Evolutionary conservation across 1,139 yeast genomes (phyloP).

Genomic region (Suhomyces guaymorum): DNA sequence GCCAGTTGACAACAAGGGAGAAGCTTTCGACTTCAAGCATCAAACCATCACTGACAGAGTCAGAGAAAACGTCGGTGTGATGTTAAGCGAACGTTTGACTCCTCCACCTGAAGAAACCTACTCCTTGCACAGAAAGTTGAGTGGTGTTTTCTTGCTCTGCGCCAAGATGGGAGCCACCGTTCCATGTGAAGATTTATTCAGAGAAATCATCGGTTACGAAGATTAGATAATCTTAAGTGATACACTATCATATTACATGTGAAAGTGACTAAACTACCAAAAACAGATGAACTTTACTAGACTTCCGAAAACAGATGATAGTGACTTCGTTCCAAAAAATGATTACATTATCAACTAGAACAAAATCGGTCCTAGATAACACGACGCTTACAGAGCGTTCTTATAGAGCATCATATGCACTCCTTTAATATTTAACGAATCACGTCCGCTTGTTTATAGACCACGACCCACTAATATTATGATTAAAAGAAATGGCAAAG

Average conservation of each 20-base stretch:
- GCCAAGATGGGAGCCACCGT: slow-evolving; percentile 82
- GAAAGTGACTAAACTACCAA: too few relatives aligned
- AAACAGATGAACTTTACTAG: too few relatives aligned
- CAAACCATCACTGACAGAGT: slow-evolving; percentile 96
- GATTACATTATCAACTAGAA: too few relatives aligned
- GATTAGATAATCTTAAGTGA: too few relatives aligned
- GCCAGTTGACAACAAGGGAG: slow-evolving; percentile 48
- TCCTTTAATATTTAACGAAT: slow-evolving; percentile 12
- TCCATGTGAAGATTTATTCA: slow-evolving; percentile 76
- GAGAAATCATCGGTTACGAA: slow-evolving; percentile 64
- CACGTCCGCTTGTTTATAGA: slow-evolving; percentile 10
- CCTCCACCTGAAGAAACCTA: slow-evolving; percentile 99
- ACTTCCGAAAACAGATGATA: too few relatives aligned
- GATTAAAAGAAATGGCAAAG: too few relatives aligned
- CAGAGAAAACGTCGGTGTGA: slow-evolving; percentile 76
- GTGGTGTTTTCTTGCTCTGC: slow-evolving; percentile 91
- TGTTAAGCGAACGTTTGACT: slow-evolving; percentile 87
- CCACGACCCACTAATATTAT: too few relatives aligned
- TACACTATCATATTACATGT: too few relatives aligned
- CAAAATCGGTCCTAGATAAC: too few relatives aligned
- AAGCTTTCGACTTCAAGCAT: slow-evolving; percentile 65
- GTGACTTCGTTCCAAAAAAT: too few relatives aligned
- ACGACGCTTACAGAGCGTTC: too few relatives aligned
- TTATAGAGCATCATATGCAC: too few relatives aligned
- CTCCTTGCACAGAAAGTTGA: slow-evolving; percentile 87